These are phyloP conservation scores for Pleurostoma richardsiae DNA, from an alignment of 2,329 filamentous ascomycete species.

Conservation along the genomic window DNA sequence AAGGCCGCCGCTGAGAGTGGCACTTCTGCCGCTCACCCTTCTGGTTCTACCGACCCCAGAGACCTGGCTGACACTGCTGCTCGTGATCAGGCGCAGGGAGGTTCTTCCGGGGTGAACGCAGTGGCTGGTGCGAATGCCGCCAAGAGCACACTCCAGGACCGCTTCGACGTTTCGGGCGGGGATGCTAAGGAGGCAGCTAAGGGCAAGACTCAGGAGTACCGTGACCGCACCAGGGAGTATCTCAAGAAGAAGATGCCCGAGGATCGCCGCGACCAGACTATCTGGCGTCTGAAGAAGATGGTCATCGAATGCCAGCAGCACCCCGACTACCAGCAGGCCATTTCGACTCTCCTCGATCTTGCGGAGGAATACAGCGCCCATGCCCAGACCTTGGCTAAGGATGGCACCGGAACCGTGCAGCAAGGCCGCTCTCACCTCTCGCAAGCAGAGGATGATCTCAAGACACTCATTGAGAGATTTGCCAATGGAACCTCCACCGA, in stretches of 20 bases:
- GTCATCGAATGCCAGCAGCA: conserved; percentile 94
- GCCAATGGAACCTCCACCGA: conserved; percentile 90
- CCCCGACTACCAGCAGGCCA: conserved; percentile 86
- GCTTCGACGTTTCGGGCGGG: conserved; percentile 59
- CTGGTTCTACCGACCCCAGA: conserved; percentile 46
- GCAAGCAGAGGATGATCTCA: conserved; percentile 73
- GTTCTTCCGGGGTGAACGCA: conserved; percentile 44
- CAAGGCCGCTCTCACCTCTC: conserved; percentile 65
- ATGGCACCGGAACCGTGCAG: conserved; percentile 65
- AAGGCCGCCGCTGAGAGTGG: conserved; percentile 56
- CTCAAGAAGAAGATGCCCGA: conserved; percentile 81
- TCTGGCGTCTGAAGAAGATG: conserved; percentile 96
- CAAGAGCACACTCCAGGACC: conserved; percentile 43
- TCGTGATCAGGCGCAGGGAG: conserved; percentile 32
- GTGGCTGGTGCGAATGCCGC: conserved; percentile 38
- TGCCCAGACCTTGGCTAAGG: conserved; percentile 57
- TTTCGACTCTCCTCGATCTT: conserved; percentile 77
- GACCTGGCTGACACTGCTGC: conserved; percentile 42
- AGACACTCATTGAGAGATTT: conserved; percentile 87
- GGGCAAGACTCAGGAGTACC: conserved; percentile 32
- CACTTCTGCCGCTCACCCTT: conserved; percentile 49
- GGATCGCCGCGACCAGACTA: conserved; percentile 86
- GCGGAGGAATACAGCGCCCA: conserved; percentile 83
- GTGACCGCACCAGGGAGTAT: conserved; percentile 59
- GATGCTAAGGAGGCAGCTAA: conserved; percentile 49